phyloP scores from a whole-genome alignment of 495 filamentous ascomycete species.

The Thermothielavioides terrestris region DNA sequence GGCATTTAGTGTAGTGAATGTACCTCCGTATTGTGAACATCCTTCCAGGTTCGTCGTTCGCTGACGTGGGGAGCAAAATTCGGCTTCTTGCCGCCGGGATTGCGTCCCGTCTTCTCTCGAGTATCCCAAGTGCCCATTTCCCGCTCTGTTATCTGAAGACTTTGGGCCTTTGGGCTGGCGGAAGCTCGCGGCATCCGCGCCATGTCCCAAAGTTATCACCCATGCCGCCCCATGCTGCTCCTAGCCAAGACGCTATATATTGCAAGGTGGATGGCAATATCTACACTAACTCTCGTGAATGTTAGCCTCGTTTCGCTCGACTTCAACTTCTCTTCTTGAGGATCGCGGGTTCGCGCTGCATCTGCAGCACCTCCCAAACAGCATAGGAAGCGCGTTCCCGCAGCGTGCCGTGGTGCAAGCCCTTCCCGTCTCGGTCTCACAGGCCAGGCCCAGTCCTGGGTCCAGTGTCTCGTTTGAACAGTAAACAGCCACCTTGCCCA shows the following conservation, averaged over 20 bases:
- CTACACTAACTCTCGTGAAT: no score
- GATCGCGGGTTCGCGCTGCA: background rate
- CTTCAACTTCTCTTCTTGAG: background rate
- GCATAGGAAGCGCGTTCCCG: background rate
- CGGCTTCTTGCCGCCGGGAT: background rate
- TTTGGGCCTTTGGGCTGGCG: slow-evolving; percentile 2
- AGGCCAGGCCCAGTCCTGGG: background rate
- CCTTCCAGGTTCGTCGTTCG: background rate
- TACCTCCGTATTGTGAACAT: no score
- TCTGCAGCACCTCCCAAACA: background rate
- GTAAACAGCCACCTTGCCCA: background rate
- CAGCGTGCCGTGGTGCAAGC: background rate
- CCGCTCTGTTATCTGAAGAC: no score
- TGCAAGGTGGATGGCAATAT: no score
- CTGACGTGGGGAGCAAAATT: slow-evolving; percentile 8
- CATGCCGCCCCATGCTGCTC: no score
- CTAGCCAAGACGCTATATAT: no score
- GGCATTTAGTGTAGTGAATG: no score
- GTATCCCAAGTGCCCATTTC: slow-evolving; percentile 3
- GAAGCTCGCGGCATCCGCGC: slow-evolving; percentile 8
- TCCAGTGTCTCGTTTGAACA: background rate
- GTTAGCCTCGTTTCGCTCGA: background rate
- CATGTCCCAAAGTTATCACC: no score
- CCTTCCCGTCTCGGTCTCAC: background rate
- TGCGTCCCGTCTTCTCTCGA: background rate